phyloP scores from a whole-genome alignment of 371 early-diverging fungal species.

The Mortierella sp. region DNA sequence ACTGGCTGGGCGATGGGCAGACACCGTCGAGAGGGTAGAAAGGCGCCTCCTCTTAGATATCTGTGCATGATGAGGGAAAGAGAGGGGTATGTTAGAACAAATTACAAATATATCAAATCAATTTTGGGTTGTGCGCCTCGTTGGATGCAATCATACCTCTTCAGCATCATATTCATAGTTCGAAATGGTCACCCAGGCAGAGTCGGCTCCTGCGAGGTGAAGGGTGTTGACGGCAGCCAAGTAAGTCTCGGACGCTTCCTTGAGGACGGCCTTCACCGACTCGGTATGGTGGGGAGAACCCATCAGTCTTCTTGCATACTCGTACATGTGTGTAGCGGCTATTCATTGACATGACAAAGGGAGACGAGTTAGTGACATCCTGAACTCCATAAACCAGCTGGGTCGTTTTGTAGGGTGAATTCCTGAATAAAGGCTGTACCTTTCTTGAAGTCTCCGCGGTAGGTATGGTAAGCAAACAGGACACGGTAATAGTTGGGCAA shows the following conservation, averaged over 20 bases:
- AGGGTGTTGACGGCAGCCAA: constrained; percentile 49
- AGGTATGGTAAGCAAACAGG: constrained; percentile 39
- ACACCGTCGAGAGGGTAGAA: not conserved
- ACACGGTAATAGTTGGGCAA: constrained; percentile 28
- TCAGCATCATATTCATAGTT: not conserved
- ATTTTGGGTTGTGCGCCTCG: not conserved
- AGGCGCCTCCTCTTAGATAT: constrained; percentile 5
- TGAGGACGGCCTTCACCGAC: constrained; percentile 9
- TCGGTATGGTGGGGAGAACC: constrained; percentile 20
- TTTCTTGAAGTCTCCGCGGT: constrained; percentile 42
- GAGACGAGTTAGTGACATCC: too few relatives aligned
- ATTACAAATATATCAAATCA: too few relatives aligned
- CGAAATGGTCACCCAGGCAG: constrained; percentile 35
- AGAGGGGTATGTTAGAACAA: too few relatives aligned
- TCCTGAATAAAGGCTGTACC: constrained; percentile 20
- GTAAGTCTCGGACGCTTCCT: constrained; percentile 23
- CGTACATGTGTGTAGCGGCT: constrained; percentile 47
- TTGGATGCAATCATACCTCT: constrained; percentile 17
- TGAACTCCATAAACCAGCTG: not conserved
- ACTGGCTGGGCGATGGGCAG: not conserved
- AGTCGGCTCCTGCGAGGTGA: constrained; percentile 24
- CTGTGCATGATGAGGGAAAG: not conserved
- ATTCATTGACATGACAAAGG: not conserved
- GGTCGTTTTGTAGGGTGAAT: not conserved
- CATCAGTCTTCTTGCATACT: constrained; percentile 34